These are phyloP conservation scores for Myxozyma neotropica DNA, from an alignment of 805 yeast genomes.

Conservation along the genomic window DNA sequence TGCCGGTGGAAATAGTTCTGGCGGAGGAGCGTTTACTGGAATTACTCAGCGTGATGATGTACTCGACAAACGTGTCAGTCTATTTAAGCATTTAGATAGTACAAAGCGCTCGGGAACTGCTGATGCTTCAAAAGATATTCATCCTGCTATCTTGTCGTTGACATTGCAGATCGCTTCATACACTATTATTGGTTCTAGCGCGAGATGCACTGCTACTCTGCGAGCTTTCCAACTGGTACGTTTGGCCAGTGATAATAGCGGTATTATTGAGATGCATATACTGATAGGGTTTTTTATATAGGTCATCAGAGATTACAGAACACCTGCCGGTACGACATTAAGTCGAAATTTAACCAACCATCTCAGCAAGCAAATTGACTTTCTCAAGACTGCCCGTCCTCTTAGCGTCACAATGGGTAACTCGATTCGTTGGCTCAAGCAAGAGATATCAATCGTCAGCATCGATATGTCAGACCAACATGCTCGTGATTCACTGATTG, in stretches of 20 bases:
- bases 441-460: conserved; percentile 80
- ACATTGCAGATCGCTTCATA: conserved; percentile 82
- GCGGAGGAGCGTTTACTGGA: conserved; percentile 50
- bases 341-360: conserved; percentile 87
- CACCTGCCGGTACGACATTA: conserved; percentile 83
- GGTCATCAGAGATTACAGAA: conserved; percentile 75
- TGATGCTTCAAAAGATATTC: conserved; percentile 69
- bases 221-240: conserved; percentile 62
- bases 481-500: conserved; percentile 67
- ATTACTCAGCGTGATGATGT: conserved; percentile 18
- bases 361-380: conserved; percentile 89
- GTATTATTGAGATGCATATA: neutral
- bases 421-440: conserved; percentile 95
- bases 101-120: conserved; percentile 48
- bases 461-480: conserved; percentile 66
- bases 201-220: conserved; percentile 82
- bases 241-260: too few species aligned
- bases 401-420: conserved; percentile 94
- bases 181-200: conserved; percentile 85
- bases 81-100: conserved; percentile 46
- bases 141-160: conserved; percentile 78
- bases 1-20: conserved; percentile 48
- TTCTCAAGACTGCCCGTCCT: conserved; percentile 86
- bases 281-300: neutral
- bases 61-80: conserved; percentile 38